These are phyloP conservation scores for Saxophila tyrrhenica DNA, from an alignment of 495 filamentous ascomycete species.

Conservation along the genomic window DNA sequence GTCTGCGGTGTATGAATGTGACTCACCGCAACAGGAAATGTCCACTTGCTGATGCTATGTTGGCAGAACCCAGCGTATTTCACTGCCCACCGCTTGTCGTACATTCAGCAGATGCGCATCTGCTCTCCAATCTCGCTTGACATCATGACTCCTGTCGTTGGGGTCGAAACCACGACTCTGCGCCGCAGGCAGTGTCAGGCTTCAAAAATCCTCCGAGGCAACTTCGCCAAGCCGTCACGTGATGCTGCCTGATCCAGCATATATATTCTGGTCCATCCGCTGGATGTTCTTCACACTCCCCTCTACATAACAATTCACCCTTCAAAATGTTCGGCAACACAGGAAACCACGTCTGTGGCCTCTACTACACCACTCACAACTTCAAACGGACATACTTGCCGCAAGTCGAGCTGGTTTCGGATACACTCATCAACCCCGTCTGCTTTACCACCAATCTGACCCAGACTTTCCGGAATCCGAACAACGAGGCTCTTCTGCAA, in stretches of 20 bases:
- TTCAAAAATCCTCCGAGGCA: not conserved
- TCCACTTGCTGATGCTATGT: no score
- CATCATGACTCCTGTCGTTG: no score
- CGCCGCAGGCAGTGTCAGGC: no score
- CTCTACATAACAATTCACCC: no score
- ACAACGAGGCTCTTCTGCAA: conserved; percentile 35
- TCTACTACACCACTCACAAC: conserved; percentile 4
- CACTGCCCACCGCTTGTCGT: no score
- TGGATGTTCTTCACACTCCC: no score
- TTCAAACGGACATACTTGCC: conserved; percentile 38
- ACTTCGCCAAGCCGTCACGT: not conserved
- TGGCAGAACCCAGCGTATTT: no score
- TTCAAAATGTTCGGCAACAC: not conserved
- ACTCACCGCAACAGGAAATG: no score
- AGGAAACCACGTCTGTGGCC: conserved; percentile 14
- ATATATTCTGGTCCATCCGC: not conserved
- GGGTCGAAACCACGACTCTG: no score
- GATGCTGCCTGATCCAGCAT: not conserved
- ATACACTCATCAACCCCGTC: conserved; percentile 43
- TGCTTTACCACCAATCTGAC: conserved; percentile 48
- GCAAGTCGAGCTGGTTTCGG: conserved; percentile 38
- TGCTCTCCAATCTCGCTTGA: no score
- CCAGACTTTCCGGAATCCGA: conserved; percentile 50
- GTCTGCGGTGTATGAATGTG: no score
- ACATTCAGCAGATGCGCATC: no score